These are phyloP conservation scores for Pleurotus citrinopileatus DNA, from an alignment of 768 basidiomycete genomes.

Conservation along the genomic window DNA sequence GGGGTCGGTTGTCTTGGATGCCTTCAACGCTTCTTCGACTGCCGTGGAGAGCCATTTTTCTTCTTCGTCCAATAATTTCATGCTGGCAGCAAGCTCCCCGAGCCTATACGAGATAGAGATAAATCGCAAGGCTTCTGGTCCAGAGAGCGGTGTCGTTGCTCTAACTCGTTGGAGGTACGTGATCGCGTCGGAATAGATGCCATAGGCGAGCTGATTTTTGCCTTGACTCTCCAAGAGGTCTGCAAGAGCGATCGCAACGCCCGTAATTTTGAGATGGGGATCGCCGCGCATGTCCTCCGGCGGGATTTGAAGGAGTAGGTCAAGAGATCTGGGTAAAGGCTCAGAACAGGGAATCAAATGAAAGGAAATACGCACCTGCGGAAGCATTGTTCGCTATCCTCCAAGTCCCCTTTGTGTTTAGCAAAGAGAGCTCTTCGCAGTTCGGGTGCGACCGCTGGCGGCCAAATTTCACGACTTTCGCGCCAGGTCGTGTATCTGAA, in stretches of 20 bases:
- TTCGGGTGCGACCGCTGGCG: constrained; percentile 57
- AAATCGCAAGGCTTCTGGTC: constrained; percentile 32
- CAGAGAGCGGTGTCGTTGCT: constrained; percentile 17
- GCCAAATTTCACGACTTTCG: constrained; percentile 45
- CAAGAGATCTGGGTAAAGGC: constrained; percentile 43
- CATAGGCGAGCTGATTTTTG: constrained; percentile 33
- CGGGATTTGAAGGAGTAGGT: constrained; percentile 40
- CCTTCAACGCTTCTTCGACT: constrained; percentile 40
- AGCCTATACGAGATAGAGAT: constrained; percentile 41
- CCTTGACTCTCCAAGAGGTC: constrained; percentile 48
- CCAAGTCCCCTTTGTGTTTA: constrained; percentile 53
- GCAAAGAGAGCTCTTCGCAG: constrained; percentile 65
- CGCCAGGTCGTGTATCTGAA: constrained; percentile 2
- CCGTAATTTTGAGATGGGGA: constrained; percentile 65
- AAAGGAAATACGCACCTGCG: constrained; percentile 38
- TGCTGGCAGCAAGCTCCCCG: constrained; percentile 34
- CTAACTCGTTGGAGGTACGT: constrained; percentile 26
- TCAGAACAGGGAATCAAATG: constrained; percentile 8
- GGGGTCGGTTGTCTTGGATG: constrained; percentile 5
- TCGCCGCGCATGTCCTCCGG: constrained; percentile 34
- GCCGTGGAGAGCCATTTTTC: constrained; percentile 41
- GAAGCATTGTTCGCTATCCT: constrained; percentile 49
- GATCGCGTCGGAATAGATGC: constrained; percentile 35
- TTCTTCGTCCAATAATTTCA: constrained; percentile 28
- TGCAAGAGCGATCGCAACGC: constrained; percentile 60